phyloP scores from a whole-genome alignment of 495 filamentous ascomycete genomes.

The Daldinia grandis region DNA sequence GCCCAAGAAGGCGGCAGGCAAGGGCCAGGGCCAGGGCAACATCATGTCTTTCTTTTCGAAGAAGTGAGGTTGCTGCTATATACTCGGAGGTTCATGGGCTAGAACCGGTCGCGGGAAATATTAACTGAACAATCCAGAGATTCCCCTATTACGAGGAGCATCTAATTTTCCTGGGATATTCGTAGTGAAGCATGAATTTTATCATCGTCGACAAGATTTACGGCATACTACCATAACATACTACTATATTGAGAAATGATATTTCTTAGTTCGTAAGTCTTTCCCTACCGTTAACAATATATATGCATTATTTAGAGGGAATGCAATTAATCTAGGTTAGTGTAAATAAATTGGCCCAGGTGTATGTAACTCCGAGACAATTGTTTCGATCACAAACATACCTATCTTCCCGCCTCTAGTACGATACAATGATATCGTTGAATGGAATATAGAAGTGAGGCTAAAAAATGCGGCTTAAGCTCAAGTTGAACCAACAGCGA shows the following conservation, averaged over 20 bases:
- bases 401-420: neutral
- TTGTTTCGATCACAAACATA: too few species aligned
- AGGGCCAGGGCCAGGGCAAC: slow-evolving; percentile 78
- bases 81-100: neutral
- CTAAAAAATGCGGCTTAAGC: neutral
- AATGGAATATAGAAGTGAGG: neutral
- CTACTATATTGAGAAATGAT: neutral
- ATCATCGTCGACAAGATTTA: neutral
- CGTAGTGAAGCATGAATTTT: neutral
- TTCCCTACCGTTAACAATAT: neutral
- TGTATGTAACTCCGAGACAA: too few species aligned
- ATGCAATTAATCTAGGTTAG: neutral
- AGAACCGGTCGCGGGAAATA: neutral
- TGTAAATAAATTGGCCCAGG: too few species aligned
- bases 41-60: slow-evolving; percentile 96
- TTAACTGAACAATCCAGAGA: neutral
- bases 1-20: slow-evolving; percentile 67
- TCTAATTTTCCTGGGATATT: neutral
- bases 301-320: neutral
- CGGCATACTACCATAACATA: neutral
- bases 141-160: neutral
- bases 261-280: neutral
- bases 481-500: neutral
- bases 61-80: slow-evolving; percentile 55
- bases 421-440: neutral